These are phyloP conservation scores for Spathaspora girioi DNA, from an alignment of 805 yeast genomes.

Conservation along the genomic window DNA sequence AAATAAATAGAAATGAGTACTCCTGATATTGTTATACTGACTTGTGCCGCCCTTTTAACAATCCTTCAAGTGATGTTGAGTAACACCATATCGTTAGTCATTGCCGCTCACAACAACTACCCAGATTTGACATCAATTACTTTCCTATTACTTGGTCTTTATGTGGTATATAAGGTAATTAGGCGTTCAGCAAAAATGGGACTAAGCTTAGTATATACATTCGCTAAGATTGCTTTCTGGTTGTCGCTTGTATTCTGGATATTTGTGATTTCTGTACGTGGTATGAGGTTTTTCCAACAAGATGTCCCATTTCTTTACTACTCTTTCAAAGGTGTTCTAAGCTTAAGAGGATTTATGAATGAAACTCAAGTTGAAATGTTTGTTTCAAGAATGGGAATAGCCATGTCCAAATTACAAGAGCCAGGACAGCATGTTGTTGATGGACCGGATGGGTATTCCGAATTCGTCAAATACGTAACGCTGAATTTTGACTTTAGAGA, in stretches of 20 bases:
- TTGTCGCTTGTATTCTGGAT: conserved; percentile 12
- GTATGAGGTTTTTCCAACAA: conserved; percentile 15
- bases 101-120: conserved; percentile 11
- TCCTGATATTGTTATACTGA: conserved; percentile 10
- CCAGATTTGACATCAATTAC: conserved; percentile 17
- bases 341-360: background rate
- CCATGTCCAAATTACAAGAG: background rate
- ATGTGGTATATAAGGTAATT: conserved; percentile 16
- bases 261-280: conserved; percentile 18
- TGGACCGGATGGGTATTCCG: background rate
- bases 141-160: conserved; percentile 11
- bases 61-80: conserved; percentile 9
- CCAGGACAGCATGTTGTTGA: background rate
- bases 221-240: conserved; percentile 16
- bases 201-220: conserved; percentile 16
- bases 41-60: conserved; percentile 8
- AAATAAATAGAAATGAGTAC: conserved; percentile 3
- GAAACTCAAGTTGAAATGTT: background rate
- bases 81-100: conserved; percentile 9
- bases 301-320: conserved; percentile 12
- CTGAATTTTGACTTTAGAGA: background rate
- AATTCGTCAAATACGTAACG: background rate
- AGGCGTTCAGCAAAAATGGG: conserved; percentile 16
- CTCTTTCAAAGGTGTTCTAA: background rate
- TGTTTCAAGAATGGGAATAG: background rate